These are phyloP conservation scores for Cantharellus cinnabarinus DNA, from an alignment of 768 basidiomycete genomes.

Conservation along the genomic window DNA sequence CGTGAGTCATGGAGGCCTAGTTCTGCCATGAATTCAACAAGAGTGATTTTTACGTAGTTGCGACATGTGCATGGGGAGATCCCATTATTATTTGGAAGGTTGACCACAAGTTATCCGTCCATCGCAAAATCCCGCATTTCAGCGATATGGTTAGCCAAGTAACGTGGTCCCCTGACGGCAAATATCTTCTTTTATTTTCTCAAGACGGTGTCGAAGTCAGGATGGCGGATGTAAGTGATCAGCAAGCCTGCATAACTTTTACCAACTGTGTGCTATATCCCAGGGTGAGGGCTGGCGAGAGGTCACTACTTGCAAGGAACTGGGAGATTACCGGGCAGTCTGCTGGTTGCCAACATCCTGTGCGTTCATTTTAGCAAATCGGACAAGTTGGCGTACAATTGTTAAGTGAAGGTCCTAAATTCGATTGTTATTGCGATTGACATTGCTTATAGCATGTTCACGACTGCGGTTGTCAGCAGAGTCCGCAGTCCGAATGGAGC, in stretches of 20 bases:
- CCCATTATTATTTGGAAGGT: slow-evolving; percentile 1
- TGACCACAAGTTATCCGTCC: slow-evolving; percentile 29
- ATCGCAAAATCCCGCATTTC: slow-evolving; percentile 46
- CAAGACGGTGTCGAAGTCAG: slow-evolving; percentile 46
- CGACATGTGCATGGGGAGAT: slow-evolving; percentile 38
- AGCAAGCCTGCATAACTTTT: neutral
- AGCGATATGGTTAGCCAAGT: slow-evolving; percentile 46
- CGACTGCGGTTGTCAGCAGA: too few species aligned
- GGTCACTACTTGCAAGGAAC: slow-evolving; percentile 31
- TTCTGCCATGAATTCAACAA: too few species aligned
- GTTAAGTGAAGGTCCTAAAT: too few species aligned
- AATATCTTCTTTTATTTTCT: slow-evolving; percentile 39
- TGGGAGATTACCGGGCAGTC: slow-evolving; percentile 35
- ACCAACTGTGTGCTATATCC: neutral
- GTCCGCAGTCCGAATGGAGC: slow-evolving; percentile 19
- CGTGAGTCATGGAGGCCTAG: too few species aligned
- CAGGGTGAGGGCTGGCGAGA: slow-evolving; percentile 49
- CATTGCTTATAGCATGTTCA: too few species aligned
- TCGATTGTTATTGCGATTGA: too few species aligned
- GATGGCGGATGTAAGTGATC: slow-evolving; percentile 27
- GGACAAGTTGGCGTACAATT: too few species aligned
- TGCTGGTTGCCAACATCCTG: slow-evolving; percentile 47
- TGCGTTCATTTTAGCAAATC: slow-evolving; percentile 50
- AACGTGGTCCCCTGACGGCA: slow-evolving; percentile 53
- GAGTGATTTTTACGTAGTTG: slow-evolving; percentile 17